These are phyloP conservation scores for Trichoderma sp. DNA, from an alignment of 2,329 filamentous ascomycete species.

Conservation along the genomic window DNA sequence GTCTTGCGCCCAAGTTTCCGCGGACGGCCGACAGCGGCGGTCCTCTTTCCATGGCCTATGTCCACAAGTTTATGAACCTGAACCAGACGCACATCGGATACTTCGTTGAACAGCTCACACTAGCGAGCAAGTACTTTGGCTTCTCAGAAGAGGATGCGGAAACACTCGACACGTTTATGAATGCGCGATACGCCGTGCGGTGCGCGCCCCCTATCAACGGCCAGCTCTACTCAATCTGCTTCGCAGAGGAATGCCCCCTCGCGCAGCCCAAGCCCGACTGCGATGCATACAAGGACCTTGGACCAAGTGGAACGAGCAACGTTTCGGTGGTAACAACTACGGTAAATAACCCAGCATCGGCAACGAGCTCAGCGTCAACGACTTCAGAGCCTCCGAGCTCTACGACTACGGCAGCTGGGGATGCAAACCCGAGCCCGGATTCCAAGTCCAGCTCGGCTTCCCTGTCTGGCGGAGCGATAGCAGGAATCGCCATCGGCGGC, in stretches of 20 bases:
- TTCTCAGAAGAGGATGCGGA: constrained; percentile 29
- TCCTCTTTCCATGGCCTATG: constrained; percentile 29
- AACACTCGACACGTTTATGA: constrained; percentile 26
- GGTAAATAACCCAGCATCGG: not conserved
- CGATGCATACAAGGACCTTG: constrained; percentile 26
- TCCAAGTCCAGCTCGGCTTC: not conserved
- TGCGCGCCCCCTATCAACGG: constrained; percentile 27
- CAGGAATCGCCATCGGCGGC: constrained; percentile 28
- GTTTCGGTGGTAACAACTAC: constrained; percentile 16
- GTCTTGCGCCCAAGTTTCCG: constrained; percentile 22
- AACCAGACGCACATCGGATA: constrained; percentile 30
- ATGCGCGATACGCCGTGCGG: constrained; percentile 30
- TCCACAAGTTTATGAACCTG: constrained; percentile 35
- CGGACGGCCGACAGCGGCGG: constrained; percentile 19
- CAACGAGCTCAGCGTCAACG: not conserved
- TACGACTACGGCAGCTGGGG: not conserved
- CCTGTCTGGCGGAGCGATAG: constrained; percentile 24
- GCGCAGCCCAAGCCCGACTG: constrained; percentile 29
- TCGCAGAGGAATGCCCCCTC: constrained; percentile 28
- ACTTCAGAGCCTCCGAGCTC: not conserved
- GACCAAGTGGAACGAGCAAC: constrained; percentile 22
- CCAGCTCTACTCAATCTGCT: constrained; percentile 31
- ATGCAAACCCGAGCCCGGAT: not conserved
- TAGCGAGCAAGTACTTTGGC: constrained; percentile 27
- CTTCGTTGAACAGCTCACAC: constrained; percentile 32